Conservation (phyloP, 352 stramenopile genomes). For the Phytopythium boreale region DNA sequence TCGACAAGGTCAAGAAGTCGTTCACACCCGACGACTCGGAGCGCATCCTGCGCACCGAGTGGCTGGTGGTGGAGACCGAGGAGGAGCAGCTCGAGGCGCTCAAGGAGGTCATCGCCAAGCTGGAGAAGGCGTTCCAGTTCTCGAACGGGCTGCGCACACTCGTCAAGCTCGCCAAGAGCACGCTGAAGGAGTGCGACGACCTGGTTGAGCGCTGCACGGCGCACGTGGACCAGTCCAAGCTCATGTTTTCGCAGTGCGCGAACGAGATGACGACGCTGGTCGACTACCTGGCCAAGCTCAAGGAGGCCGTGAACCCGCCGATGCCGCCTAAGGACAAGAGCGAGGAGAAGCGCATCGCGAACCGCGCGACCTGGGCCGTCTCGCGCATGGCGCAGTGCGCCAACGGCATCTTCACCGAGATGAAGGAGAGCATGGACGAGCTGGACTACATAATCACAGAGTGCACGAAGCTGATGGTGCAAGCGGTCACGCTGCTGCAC, state of each 20-base stretch:
- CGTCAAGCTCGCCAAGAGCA: slow-evolving; percentile 68
- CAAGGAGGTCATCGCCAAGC: slow-evolving; percentile 52
- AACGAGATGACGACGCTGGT: slow-evolving; percentile 77
- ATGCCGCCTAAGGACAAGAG: slow-evolving; percentile 58
- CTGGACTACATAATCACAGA: slow-evolving; percentile 78
- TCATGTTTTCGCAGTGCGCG: slow-evolving; percentile 78
- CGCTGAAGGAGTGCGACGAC: slow-evolving; percentile 59
- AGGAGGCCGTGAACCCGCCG: slow-evolving; percentile 52
- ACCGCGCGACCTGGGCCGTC: slow-evolving; percentile 76
- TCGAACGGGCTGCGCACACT: slow-evolving; percentile 61
- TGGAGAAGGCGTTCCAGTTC: slow-evolving; percentile 84
- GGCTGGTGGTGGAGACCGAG: slow-evolving; percentile 79
- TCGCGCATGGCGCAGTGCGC: slow-evolving; percentile 68
- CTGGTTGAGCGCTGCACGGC: slow-evolving; percentile 68
- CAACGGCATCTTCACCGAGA: slow-evolving; percentile 61
- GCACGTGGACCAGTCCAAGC: slow-evolving; percentile 72
- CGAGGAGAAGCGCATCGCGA: slow-evolving; percentile 63
- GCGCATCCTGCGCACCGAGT: slow-evolving; percentile 63
- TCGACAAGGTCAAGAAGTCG: slow-evolving; percentile 63
- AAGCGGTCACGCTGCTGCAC: slow-evolving; percentile 84
- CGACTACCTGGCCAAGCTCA: slow-evolving; percentile 78
- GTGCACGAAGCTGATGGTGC: slow-evolving; percentile 84
- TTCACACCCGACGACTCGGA: slow-evolving; percentile 75
- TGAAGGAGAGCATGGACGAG: slow-evolving; percentile 73
- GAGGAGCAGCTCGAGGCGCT: slow-evolving; percentile 65